Conservation (phyloP, 2,329 filamentous ascomycete genomes). For the Talaromyces sp. region DNA sequence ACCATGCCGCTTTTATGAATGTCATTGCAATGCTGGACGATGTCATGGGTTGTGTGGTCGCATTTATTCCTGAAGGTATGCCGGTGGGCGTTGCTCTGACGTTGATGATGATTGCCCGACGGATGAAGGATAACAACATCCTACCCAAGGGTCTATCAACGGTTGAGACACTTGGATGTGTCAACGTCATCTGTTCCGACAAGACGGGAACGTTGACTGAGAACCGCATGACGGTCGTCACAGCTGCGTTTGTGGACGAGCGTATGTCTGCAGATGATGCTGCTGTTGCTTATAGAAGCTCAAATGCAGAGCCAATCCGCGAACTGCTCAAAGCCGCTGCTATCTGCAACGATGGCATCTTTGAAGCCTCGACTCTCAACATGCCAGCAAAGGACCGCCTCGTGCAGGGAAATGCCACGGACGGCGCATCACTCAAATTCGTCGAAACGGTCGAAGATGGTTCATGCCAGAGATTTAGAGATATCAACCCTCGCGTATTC, state of each 20-base stretch:
- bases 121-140: slow-evolving; percentile 73
- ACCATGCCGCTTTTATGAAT: slow-evolving; percentile 67
- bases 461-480: slow-evolving; percentile 42
- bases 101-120: slow-evolving; percentile 71
- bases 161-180: slow-evolving; percentile 71
- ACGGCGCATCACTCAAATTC: slow-evolving; percentile 70
- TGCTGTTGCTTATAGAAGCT: slow-evolving; percentile 37
- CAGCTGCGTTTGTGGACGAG: slow-evolving; percentile 59
- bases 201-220: slow-evolving; percentile 64
- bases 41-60: slow-evolving; percentile 70
- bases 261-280: slow-evolving; percentile 51
- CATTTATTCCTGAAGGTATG: slow-evolving; percentile 75
- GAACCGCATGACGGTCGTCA: slow-evolving; percentile 71
- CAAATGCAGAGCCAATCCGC: slow-evolving; percentile 44
- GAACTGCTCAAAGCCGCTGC: slow-evolving; percentile 62
- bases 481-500: slow-evolving; percentile 60
- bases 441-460: slow-evolving; percentile 50
- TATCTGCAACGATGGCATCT: slow-evolving; percentile 72
- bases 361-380: slow-evolving; percentile 63
- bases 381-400: slow-evolving; percentile 60
- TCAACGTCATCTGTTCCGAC: slow-evolving; percentile 73
- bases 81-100: slow-evolving; percentile 68
- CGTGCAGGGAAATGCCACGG: slow-evolving; percentile 73
- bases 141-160: slow-evolving; percentile 78
- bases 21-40: slow-evolving; percentile 69